phyloP scores from a whole-genome alignment of 441 rosid genomes.

The Aleurites moluccanus region DNA sequence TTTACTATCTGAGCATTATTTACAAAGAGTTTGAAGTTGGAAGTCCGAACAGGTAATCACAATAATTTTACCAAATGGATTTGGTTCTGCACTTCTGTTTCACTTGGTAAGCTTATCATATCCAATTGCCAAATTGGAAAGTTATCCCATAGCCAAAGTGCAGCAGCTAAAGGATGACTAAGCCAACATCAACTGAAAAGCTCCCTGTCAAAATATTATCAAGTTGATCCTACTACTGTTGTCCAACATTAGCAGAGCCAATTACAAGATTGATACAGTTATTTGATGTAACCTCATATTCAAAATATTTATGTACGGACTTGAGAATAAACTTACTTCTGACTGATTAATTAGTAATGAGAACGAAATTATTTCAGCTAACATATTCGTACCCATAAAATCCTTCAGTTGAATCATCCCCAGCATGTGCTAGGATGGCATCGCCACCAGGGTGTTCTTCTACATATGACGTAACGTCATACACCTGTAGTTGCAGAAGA shows the following conservation, averaged over 20 bases:
- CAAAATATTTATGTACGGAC: neutral
- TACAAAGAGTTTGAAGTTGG: neutral
- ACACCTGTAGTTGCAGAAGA: slow-evolving; percentile 58
- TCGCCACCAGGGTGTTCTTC: slow-evolving; percentile 99
- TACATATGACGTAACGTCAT: slow-evolving; percentile 88
- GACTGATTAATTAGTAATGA: neutral
- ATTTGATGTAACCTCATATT: neutral
- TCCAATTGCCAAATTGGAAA: neutral
- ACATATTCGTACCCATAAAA: slow-evolving; percentile 68
- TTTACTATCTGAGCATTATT: neutral
- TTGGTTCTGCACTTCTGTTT: too few relatives aligned
- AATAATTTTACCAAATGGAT: neutral
- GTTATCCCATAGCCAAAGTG: neutral
- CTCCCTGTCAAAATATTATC: neutral
- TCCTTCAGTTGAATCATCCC: slow-evolving; percentile 91
- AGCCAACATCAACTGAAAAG: neutral
- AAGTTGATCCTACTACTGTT: neutral
- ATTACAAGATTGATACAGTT: neutral
- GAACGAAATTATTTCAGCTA: neutral
- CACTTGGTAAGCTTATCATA: neutral
- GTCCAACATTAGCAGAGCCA: neutral
- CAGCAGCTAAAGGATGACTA: neutral
- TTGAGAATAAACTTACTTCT: neutral
- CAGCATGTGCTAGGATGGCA: slow-evolving; percentile 85
- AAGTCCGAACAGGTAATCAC: neutral